phyloP scores from a whole-genome alignment of 2,329 filamentous ascomycete species.

The Hypoxylon sp. region DNA sequence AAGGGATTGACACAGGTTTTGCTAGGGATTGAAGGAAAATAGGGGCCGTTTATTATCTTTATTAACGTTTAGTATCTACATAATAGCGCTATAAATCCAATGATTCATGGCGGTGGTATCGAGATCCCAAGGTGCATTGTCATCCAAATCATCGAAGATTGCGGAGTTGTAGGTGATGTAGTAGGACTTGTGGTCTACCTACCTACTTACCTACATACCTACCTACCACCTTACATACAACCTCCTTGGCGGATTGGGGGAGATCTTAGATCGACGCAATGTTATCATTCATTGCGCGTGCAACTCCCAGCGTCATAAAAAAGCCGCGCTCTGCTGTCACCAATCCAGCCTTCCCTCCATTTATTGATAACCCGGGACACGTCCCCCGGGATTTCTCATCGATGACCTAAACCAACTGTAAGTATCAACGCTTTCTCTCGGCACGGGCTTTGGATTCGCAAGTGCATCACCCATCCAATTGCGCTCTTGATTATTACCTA shows the following conservation, averaged over 20 bases:
- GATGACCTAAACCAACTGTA: constrained; percentile 4
- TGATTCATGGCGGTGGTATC: constrained; percentile 29
- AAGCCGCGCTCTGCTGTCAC: constrained; percentile 10
- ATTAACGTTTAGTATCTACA: constrained; percentile 6
- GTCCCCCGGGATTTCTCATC: constrained; percentile 3
- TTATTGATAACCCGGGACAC: constrained; percentile 18
- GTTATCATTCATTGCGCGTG: constrained; percentile 30
- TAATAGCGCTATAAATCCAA: constrained; percentile 13
- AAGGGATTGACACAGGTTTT: constrained; percentile 4
- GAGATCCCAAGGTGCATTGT: constrained; percentile 21
- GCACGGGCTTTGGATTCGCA: neutral
- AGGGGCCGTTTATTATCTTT: constrained; percentile 5
- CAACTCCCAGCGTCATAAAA: constrained; percentile 14
- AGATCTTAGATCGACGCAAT: constrained; percentile 33
- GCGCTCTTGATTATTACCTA: neutral
- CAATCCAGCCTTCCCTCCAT: constrained; percentile 12
- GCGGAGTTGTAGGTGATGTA: constrained; percentile 8
- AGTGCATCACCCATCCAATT: neutral
- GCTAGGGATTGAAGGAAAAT: neutral
- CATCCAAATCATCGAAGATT: constrained; percentile 18
- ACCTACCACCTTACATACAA: too few species aligned
- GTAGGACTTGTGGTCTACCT: too few species aligned
- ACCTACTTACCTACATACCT: too few species aligned
- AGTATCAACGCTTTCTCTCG: constrained; percentile 3
- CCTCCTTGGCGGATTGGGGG: constrained; percentile 20